These are phyloP conservation scores for Solanum raphanifolium DNA, from an alignment of 257 asterid species.

Conservation along the genomic window DNA sequence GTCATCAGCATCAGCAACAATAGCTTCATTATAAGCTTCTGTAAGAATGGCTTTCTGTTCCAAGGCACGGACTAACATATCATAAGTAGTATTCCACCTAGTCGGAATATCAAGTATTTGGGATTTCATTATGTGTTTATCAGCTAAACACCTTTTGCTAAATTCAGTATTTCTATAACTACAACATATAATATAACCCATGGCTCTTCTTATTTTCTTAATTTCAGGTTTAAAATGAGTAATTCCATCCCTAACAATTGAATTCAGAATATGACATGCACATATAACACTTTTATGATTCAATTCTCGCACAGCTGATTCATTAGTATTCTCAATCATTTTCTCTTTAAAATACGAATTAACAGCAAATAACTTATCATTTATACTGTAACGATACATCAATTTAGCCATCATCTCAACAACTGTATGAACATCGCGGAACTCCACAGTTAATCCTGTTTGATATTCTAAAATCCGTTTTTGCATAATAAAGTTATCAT, in stretches of 20 bases:
- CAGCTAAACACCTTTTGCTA: not conserved
- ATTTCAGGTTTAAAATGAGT: not conserved
- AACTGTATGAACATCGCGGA: not conserved
- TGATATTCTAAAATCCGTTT: not conserved
- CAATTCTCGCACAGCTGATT: not conserved
- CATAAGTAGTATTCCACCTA: not conserved
- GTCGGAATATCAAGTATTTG: not conserved
- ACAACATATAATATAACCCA: not conserved
- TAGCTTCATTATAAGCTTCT: not conserved
- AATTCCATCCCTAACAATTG: not conserved
- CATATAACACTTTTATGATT: not conserved
- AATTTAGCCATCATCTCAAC: not conserved
- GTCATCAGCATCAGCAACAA: not conserved
- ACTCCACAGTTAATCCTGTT: not conserved
- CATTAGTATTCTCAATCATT: not conserved
- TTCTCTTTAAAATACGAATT: not conserved
- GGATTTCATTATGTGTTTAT: not conserved
- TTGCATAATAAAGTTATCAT: not conserved
- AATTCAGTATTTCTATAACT: not conserved
- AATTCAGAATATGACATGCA: not conserved
- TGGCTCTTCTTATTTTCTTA: not conserved
- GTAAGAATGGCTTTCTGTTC: not conserved
- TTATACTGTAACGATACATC: not conserved
- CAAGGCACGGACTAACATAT: not conserved
- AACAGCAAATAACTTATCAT: not conserved